Percentiles rank a stretch among this genome's conserved stretches.
Evolutionary conservation across 164 flowering plant species (phyloP).

Genomic region (Stephania cephalantha): DNA sequence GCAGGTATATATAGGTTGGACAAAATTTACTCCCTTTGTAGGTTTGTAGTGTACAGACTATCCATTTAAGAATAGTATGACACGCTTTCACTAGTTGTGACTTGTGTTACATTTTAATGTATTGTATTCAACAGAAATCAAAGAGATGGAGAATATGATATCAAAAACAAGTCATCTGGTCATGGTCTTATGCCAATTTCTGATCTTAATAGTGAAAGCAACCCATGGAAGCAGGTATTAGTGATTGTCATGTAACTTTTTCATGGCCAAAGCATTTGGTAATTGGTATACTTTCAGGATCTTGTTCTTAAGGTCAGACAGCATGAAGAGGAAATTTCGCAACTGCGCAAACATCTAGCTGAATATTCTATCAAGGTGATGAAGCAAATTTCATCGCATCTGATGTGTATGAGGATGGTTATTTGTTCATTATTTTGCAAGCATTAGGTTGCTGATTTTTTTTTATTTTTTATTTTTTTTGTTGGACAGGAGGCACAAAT

Average conservation of each 20-base stretch:
- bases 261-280: not conserved
- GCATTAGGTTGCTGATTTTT: not conserved
- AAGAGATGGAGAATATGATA: conserved; percentile 47
- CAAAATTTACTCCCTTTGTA: not conserved
- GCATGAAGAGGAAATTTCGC: conserved; percentile 79
- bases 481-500: conserved; percentile 72
- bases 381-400: not conserved
- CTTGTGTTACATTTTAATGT: not conserved
- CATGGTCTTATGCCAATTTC: conserved; percentile 55
- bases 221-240: conserved; percentile 64
- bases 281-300: conserved; percentile 32
- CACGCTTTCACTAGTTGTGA: not conserved
- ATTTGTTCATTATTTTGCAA: not conserved
- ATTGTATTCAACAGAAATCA: conserved; percentile 36
- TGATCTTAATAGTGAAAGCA: conserved; percentile 40
- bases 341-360: conserved; percentile 66
- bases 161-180: conserved; percentile 35
- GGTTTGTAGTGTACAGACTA: not conserved
- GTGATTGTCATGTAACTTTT: not conserved
- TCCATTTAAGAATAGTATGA: not conserved
- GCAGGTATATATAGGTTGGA: conserved; percentile 35
- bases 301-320: conserved; percentile 56
- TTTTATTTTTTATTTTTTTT: not conserved
- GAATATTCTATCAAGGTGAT: conserved; percentile 75
- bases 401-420: conserved; percentile 3